Base-by-base conservation (phyloP, 2,329 filamentous ascomycete genomes). In the Aspergillus luchuensis region DNA sequence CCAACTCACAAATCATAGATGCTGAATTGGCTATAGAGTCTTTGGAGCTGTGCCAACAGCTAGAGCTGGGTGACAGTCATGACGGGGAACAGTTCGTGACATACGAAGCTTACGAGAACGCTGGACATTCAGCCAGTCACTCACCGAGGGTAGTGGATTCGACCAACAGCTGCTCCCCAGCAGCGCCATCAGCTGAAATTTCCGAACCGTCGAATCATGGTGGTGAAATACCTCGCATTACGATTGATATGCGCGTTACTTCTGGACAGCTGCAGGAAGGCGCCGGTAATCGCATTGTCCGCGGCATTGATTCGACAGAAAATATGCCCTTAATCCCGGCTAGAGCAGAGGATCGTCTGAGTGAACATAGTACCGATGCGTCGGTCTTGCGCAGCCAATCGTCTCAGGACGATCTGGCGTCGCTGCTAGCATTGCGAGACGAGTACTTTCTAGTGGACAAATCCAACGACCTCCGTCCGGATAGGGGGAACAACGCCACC, bases 361-460 rank as follows among this genome's bases (percentile, higher is more conserved):
- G 58, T 33, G 66, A 66, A 21, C 66, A 63, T 17, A 45, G 49
- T n/a, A 56, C 63, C 15, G 58, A 62, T 25, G 52, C 47, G 30
- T 70, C 69, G 6, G 59, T 51, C 19, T 64, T 66, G 3, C 62
- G 62, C 11, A 54, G 58, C 19, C 54, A 61, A 39, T 50, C 47
- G 15, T 50, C 47, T 6, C 23, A 50, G 41, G 66, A 69, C 6
- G 57, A 70, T 11, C 56, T 67, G 5, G 39, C 59, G 5, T 70
- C 71, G 25, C 19, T 66, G 4, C 56, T 56, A 6, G 63, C 65
- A 4, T 58, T 63, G 13, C 55, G 63, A 39, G 66, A 74, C 19
- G 73, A 72, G 52, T 73, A 68, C 55, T 74, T 69, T 49, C 58
- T 68, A 49, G 66, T 67, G 5, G 71, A 74, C 49, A 75, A 74